Conservation (phyloP, 2,329 filamentous ascomycete species). For the Meredithiella fracta region DNA sequence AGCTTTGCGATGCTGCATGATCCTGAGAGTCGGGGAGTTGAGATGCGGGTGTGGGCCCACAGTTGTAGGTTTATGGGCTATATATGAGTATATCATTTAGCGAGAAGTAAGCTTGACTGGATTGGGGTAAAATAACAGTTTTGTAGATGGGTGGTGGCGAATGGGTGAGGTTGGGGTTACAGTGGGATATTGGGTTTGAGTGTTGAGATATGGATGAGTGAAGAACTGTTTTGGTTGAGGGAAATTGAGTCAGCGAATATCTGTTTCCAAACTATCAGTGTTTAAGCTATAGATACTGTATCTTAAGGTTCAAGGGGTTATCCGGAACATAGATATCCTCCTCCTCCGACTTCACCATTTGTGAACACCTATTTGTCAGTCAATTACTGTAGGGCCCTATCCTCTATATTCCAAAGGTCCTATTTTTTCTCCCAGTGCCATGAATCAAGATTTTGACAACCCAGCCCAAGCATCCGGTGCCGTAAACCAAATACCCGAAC, state of each 20-base stretch:
- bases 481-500: background rate
- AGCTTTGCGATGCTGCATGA: background rate
- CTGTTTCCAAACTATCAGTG: too few relatives aligned
- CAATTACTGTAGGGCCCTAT: slow-evolving; percentile 7
- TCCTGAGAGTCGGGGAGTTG: background rate
- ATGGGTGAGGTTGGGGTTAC: background rate
- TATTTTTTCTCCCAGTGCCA: background rate
- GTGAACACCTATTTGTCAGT: too few relatives aligned
- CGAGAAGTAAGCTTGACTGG: background rate
- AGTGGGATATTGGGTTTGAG: too few relatives aligned
- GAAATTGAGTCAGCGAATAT: background rate
- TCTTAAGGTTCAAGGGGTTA: background rate
- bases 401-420: slow-evolving; percentile 6
- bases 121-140: background rate
- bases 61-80: background rate
- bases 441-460: background rate
- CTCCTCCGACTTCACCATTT: too few relatives aligned
- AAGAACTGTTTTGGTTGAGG: too few relatives aligned
- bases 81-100: background rate
- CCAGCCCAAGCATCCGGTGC: background rate
- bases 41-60: background rate
- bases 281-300: background rate
- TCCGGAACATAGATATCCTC: too few relatives aligned
- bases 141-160: too few relatives aligned
- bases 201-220: too few relatives aligned